Conservation (phyloP, 805 yeast species). For the Schwanniomyces polymorphus region DNA sequence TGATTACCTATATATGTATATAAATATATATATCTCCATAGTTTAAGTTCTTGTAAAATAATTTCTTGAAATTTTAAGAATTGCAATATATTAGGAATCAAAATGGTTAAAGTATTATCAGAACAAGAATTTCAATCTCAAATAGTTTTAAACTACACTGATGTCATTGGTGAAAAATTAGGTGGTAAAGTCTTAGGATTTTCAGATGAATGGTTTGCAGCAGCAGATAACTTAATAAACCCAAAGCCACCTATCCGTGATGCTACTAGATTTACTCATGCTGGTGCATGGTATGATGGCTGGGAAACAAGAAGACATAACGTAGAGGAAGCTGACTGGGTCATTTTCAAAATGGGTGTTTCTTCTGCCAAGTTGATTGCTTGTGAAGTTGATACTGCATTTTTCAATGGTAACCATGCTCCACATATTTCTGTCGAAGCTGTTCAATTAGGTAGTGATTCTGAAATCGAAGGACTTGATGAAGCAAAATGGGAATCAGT, state of each 20-base stretch:
- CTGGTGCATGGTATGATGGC: slow-evolving; percentile 98
- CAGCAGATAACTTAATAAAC: slow-evolving; percentile 80
- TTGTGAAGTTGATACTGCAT: slow-evolving; percentile 90
- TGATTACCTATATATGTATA: no score
- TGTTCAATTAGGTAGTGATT: slow-evolving; percentile 34
- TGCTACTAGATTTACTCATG: slow-evolving; percentile 70
- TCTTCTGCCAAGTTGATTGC: slow-evolving; percentile 76
- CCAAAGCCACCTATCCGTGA: slow-evolving; percentile 82
- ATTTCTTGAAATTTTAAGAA: not conserved
- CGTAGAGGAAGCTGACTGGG: slow-evolving; percentile 83
- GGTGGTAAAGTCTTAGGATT: slow-evolving; percentile 73
- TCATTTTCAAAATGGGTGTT: slow-evolving; percentile 79
- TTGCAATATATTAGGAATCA: not conserved
- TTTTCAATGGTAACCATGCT: slow-evolving; percentile 94
- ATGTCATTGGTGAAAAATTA: slow-evolving; percentile 79
- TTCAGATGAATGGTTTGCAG: slow-evolving; percentile 96
- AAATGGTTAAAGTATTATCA: slow-evolving; percentile 16
- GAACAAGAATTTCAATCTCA: slow-evolving; percentile 44
- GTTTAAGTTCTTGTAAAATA: not conserved
- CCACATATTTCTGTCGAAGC: slow-evolving; percentile 88
- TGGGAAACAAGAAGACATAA: slow-evolving; percentile 99
- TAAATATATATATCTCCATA: no score
- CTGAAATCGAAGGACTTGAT: slow-evolving; percentile 17
- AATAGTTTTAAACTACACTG: slow-evolving; percentile 57
- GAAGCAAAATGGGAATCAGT: slow-evolving; percentile 68